phyloP scores from a whole-genome alignment of 1,139 yeast genomes.

The Geotrichum aggregatum region DNA sequence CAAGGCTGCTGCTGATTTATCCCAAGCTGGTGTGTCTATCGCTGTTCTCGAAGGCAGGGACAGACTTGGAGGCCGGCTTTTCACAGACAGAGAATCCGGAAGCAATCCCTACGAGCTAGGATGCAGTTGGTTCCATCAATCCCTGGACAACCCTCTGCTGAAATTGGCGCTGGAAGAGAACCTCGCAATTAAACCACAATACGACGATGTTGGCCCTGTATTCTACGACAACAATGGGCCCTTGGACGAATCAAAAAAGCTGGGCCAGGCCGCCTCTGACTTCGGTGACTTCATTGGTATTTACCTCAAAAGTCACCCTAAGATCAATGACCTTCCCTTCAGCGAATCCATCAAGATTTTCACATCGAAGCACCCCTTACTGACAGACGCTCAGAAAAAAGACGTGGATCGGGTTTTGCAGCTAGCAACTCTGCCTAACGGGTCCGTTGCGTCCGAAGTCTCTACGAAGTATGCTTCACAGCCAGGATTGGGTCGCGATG shows the following conservation, averaged over 20 bases:
- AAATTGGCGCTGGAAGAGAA: constrained; percentile 30
- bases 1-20: constrained; percentile 64
- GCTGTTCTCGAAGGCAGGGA: constrained; percentile 56
- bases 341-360: constrained; percentile 50
- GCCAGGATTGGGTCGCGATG: constrained; percentile 84
- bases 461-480: constrained; percentile 45
- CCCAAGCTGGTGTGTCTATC: constrained; percentile 43
- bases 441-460: constrained; percentile 46
- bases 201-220: constrained; percentile 47
- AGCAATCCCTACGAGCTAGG: constrained; percentile 55
- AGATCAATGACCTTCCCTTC: constrained; percentile 47
- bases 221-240: constrained; percentile 38
- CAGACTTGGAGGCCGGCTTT: constrained; percentile 53
- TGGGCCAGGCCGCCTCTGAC: constrained; percentile 53
- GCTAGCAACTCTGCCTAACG: constrained; percentile 70
- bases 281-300: constrained; percentile 56
- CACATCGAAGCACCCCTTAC: constrained; percentile 43
- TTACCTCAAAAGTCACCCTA: constrained; percentile 13
- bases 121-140: constrained; percentile 88
- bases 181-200: constrained; percentile 32
- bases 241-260: constrained; percentile 36
- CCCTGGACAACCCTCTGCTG: constrained; percentile 55
- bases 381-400: constrained; percentile 45
- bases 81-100: constrained; percentile 30
- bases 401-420: constrained; percentile 51